Evolutionary conservation across 768 basidiomycete genomes (phyloP).

Genomic region (Amanita subjunquillea): DNA sequence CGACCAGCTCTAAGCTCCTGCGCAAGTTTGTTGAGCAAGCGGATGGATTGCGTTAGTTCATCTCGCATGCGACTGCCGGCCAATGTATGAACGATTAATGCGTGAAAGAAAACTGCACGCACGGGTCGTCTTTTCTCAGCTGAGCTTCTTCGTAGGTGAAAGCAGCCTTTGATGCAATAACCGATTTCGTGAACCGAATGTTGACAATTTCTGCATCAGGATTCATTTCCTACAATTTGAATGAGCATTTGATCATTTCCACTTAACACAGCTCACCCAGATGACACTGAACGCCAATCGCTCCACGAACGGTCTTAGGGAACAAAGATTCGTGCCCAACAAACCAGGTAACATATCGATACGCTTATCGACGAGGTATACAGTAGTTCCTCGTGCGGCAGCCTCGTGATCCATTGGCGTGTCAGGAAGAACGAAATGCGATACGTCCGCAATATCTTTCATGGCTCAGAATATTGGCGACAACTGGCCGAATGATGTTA

Average conservation of each 20-base stretch:
- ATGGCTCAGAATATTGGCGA: neutral
- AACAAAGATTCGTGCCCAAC: conserved; percentile 93
- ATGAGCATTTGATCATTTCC: neutral
- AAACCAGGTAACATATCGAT: conserved; percentile 96
- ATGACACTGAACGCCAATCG: conserved; percentile 91
- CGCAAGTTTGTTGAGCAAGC: conserved; percentile 81
- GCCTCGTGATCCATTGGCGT: conserved; percentile 97
- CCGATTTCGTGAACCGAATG: conserved; percentile 89
- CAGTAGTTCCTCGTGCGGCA: conserved; percentile 91
- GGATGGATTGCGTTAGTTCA: conserved; percentile 74
- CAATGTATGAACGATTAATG: neutral
- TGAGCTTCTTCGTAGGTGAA: conserved; percentile 98
- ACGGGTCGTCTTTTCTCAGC: conserved; percentile 87
- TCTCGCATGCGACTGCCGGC: conserved; percentile 59
- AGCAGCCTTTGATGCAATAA: conserved; percentile 91
- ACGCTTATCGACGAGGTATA: conserved; percentile 96
- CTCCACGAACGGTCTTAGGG: conserved; percentile 86
- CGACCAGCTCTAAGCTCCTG: conserved; percentile 74
- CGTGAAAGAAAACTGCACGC: conserved; percentile 16
- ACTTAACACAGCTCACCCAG: conserved; percentile 49
- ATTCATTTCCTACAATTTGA: conserved; percentile 63
- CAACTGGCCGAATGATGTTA: conserved; percentile 14
- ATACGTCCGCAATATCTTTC: conserved; percentile 95
- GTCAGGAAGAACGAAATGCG: conserved; percentile 87
- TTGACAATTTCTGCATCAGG: conserved; percentile 84